A percentile compares a stretch with the other conserved stretches of the same genome.
Evolutionary conservation across 257 asterid species (phyloP).

Genomic region (Solanum neorickii): DNA sequence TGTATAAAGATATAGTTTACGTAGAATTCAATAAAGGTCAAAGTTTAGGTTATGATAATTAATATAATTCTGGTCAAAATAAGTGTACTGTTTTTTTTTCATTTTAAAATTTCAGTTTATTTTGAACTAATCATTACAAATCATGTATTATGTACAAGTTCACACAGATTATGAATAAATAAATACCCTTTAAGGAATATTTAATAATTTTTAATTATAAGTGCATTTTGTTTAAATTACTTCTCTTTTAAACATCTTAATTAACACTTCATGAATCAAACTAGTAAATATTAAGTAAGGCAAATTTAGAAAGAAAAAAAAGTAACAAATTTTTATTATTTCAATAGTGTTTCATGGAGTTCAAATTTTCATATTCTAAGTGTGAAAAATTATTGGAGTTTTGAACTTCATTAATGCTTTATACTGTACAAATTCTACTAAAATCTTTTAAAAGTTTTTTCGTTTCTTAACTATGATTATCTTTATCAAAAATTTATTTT

Average conservation of each 20-base stretch:
- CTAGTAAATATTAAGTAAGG: background rate
- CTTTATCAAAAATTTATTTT: background rate
- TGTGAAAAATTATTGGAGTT: background rate
- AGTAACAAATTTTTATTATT: background rate
- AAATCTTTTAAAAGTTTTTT: background rate
- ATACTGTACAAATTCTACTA: no score
- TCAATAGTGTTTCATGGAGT: background rate
- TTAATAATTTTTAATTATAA: background rate
- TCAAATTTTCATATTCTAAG: background rate
- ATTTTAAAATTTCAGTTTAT: background rate
- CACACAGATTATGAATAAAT: background rate
- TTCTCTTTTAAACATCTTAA: background rate
- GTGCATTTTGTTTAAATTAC: background rate
- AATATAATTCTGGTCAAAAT: background rate
- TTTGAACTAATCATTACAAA: slow-evolving; percentile 19
- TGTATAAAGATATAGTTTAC: background rate
- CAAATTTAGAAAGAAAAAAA: background rate
- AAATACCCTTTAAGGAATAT: background rate
- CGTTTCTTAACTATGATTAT: background rate
- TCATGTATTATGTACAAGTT: background rate
- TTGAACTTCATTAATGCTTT: no score
- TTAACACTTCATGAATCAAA: background rate
- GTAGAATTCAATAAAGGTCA: background rate
- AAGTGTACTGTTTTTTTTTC: background rate
- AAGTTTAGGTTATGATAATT: background rate